Conservation (phyloP, 176 grass and related monocot genomes). For the Carex pumila region DNA sequence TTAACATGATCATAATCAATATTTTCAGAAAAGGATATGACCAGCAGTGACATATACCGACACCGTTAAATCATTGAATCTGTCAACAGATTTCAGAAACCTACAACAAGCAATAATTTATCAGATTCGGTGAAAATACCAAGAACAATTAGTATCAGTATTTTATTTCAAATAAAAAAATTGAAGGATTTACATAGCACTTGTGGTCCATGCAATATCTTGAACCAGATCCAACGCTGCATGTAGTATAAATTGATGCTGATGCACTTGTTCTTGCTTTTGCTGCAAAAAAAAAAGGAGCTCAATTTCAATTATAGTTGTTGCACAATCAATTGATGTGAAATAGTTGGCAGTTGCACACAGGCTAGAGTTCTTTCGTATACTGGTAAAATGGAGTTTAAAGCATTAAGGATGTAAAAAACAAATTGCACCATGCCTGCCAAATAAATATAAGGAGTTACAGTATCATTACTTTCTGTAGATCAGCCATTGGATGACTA, state of each 20-base stretch:
- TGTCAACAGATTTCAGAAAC: conserved; percentile 73
- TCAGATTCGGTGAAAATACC: conserved; percentile 10
- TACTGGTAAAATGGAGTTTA: not conserved
- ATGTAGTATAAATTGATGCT: conserved; percentile 91
- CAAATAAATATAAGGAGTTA: not conserved
- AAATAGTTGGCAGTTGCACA: not conserved
- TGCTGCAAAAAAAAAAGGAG: conserved; percentile 12
- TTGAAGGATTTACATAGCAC: conserved; percentile 38
- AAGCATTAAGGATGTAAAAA: not conserved
- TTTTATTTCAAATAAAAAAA: conserved; percentile 11
- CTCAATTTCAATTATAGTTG: not conserved
- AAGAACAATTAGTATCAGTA: not conserved
- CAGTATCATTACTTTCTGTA: not conserved
- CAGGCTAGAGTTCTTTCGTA: not conserved
- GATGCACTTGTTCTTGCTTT: conserved; percentile 83
- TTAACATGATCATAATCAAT: not conserved
- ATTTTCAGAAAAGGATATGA: conserved; percentile 47
- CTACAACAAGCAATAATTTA: conserved; percentile 29
- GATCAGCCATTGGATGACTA: not conserved
- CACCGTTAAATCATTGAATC: conserved; percentile 58
- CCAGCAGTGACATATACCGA: conserved; percentile 72
- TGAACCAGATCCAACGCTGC: conserved; percentile 87
- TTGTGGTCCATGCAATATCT: conserved; percentile 85
- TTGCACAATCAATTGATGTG: not conserved
- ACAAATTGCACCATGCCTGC: not conserved